These are phyloP conservation scores for Aeschynomene evenia DNA, from an alignment of 306 rosid genomes.

Conservation along the genomic window DNA sequence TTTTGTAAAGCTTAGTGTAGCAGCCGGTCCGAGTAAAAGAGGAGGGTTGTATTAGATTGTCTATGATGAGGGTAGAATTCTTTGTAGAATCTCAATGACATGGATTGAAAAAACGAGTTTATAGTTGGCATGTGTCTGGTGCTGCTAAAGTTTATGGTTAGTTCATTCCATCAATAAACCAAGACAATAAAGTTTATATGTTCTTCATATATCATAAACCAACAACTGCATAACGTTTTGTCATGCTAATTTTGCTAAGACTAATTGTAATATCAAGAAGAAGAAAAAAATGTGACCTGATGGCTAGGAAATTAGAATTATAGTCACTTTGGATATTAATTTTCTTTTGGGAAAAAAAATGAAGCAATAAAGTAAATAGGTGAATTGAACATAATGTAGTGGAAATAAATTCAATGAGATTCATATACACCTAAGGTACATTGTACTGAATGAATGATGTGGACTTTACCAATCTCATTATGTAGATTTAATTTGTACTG, in stretches of 20 bases:
- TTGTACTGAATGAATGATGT: background rate
- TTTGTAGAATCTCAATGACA: too few species aligned
- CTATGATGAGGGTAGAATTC: too few species aligned
- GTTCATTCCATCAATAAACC: conserved; percentile 27
- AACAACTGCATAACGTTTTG: conserved; percentile 21
- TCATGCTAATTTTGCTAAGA: conserved; percentile 29
- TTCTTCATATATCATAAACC: conserved; percentile 12
- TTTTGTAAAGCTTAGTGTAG: conserved; percentile 12
- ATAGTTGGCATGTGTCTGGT: conserved; percentile 18
- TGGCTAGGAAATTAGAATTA: background rate
- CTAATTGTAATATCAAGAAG: conserved; percentile 1
- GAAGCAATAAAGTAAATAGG: background rate
- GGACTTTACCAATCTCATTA: background rate
- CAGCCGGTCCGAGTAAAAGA: too few species aligned
- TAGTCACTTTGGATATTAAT: background rate
- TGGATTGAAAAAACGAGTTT: background rate
- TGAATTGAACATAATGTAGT: background rate
- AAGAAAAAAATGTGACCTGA: conserved; percentile 6
- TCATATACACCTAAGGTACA: background rate
- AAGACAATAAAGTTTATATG: background rate
- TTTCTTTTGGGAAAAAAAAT: background rate
- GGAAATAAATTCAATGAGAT: conserved; percentile 13
- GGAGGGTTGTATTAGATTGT: too few species aligned
- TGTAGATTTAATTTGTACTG: background rate
- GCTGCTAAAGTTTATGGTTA: conserved; percentile 26